A percentile compares a stretch with the other conserved stretches of the same genome.
phyloP scores from a whole-genome alignment of 202 grass and related monocot genomes.

The Musa balbisiana region DNA sequence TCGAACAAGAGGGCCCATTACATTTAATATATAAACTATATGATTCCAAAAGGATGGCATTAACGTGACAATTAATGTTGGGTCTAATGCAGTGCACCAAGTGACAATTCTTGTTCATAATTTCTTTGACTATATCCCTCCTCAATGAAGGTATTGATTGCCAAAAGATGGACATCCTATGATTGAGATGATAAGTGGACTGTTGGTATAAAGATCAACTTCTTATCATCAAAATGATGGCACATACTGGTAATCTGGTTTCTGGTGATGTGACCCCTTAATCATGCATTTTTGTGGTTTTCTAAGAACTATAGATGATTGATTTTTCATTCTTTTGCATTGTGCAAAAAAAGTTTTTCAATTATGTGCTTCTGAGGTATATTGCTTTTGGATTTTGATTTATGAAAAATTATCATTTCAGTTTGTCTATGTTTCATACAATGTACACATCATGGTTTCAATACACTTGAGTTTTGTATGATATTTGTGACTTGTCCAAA shows the following conservation, averaged over 20 bases:
- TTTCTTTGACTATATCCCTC: background rate
- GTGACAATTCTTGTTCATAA: background rate
- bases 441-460: background rate
- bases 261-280: background rate
- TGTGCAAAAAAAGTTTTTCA: background rate
- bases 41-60: no score
- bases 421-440: background rate
- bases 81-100: background rate
- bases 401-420: background rate
- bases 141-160: background rate
- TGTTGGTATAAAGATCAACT: background rate
- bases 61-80: no score
- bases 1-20: no score
- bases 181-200: background rate
- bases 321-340: background rate
- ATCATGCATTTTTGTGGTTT: background rate
- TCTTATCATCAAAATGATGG: background rate
- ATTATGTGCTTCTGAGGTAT: background rate
- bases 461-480: background rate
- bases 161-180: background rate
- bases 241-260: background rate
- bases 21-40: no score
- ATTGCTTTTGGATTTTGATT: constrained; percentile 1
- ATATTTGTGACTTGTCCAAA: background rate
- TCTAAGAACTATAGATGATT: background rate